Evolutionary conservation across 345 rosid species (phyloP), one percentile per base, ranked within the genome.

Genomic region (Viola odorata): DNA sequence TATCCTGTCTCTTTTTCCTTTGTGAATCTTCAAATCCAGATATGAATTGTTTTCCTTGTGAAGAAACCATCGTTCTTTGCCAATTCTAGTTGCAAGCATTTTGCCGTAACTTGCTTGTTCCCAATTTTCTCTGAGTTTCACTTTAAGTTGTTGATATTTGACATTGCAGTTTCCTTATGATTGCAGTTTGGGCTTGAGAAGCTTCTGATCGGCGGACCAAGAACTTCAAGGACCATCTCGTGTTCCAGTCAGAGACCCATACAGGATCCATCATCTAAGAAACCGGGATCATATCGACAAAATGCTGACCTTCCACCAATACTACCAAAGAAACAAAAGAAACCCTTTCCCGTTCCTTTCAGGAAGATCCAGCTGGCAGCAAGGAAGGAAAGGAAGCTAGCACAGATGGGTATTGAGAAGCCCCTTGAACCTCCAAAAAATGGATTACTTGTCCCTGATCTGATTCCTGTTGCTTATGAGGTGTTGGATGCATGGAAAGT

Each of bases 341-440:
- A 92, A 62, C 96, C 95, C 42, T 91, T 65, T 68, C 91, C 92
- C 45, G 50, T 91, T 67, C 92, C 95, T 45, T 45, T 86, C 45
- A 84, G 73, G 77, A 73, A 84, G 77, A 89, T 91, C 61, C 80
- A 73, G 58, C 80, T 75, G 66, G 83, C 70, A 42, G 88, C 84
- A 14, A 81, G 81, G 74, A 75, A 65, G 63, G 81, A 84, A 52
- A 91, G 75, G 76, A 87, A 80, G 70, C 92, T 87, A 63, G 96
- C 89, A 5, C 79, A 84, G 66, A 76, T 63, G 94, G 96, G 96
- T 11, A 75, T 89, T 40, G 96, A 92, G 74, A 84, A 81, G 81
- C 91, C 78, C 17, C 81, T 89, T 58, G 73, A 84, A 64, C 92
- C 94, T 79, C 96, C 98, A 6, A 78, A 87, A 67, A 87, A 89